These are phyloP conservation scores for Pseudozyma hubeiensis DNA, from an alignment of 1,284 basidiomycete genomes.

Conservation along the genomic window DNA sequence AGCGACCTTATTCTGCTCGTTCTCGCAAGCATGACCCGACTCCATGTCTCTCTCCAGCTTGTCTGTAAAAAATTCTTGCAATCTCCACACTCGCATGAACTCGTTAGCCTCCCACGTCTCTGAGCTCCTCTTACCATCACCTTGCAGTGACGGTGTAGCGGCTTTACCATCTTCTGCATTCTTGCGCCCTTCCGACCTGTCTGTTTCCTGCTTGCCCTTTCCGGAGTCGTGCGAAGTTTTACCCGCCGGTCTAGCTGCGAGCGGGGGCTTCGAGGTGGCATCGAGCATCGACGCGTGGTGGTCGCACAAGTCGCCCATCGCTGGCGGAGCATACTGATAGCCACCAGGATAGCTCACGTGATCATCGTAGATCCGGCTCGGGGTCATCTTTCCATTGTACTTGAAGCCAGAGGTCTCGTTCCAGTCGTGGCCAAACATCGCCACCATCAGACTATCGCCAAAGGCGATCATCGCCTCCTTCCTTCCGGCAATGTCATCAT, in stretches of 20 bases:
- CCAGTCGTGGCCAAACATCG: conserved; percentile 17
- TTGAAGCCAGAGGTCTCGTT: background rate
- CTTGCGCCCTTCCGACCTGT: too few relatives aligned
- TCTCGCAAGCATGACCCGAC: background rate
- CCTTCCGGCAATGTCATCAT: conserved; percentile 21
- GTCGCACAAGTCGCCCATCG: background rate
- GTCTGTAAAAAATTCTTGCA: too few relatives aligned
- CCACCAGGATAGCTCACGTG: background rate
- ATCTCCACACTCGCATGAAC: too few relatives aligned
- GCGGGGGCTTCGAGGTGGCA: too few relatives aligned
- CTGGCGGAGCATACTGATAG: background rate
- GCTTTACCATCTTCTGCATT: too few relatives aligned
- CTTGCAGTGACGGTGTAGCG: too few relatives aligned
- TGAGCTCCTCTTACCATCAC: too few relatives aligned
- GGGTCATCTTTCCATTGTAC: background rate
- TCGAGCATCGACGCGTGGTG: background rate
- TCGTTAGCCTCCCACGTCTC: too few relatives aligned
- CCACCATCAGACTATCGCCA: conserved; percentile 6
- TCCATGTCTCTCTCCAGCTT: background rate
- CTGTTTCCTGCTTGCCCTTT: too few relatives aligned
- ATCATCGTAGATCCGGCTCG: conserved; percentile 15
- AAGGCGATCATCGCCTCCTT: conserved; percentile 24
- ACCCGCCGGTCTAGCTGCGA: too few relatives aligned
- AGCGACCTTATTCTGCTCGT: too few relatives aligned
- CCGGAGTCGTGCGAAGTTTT: too few relatives aligned